Percentiles rank a stretch among this genome's conserved stretches.
phyloP scores from a whole-genome alignment of 768 basidiomycete species.

The Coprinopsis marcescibilis region DNA sequence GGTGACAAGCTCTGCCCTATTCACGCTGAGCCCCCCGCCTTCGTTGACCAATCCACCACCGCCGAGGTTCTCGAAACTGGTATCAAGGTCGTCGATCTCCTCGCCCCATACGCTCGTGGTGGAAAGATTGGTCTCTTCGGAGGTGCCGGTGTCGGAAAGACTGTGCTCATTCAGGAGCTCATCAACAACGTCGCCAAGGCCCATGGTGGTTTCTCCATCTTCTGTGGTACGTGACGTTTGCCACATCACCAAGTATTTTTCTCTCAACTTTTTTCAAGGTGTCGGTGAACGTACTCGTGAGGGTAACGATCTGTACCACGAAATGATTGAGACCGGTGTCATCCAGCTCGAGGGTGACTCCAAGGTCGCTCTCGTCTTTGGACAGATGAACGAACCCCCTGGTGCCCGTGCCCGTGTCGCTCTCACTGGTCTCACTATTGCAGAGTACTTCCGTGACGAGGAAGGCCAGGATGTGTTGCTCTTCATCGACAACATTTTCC shows the following conservation, averaged over 20 bases:
- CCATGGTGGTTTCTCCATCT: slow-evolving; percentile 99
- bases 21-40: slow-evolving; percentile 94
- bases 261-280: slow-evolving; percentile 44
- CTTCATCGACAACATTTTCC: slow-evolving; percentile 99
- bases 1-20: slow-evolving; percentile 90
- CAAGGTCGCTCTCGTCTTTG: slow-evolving; percentile 99
- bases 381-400: slow-evolving; percentile 99
- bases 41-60: slow-evolving; percentile 98
- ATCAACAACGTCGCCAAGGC: slow-evolving; percentile 99
- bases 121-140: slow-evolving; percentile 99
- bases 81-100: slow-evolving; percentile 99
- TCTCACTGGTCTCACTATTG: slow-evolving; percentile 97
- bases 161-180: slow-evolving; percentile 98
- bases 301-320: slow-evolving; percentile 98
- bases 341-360: slow-evolving; percentile 99
- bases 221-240: slow-evolving; percentile 63
- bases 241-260: neutral
- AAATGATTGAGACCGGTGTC: slow-evolving; percentile 99
- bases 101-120: slow-evolving; percentile 99
- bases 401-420: slow-evolving; percentile 99
- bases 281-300: slow-evolving; percentile 99
- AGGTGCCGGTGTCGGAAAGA: slow-evolving; percentile 99
- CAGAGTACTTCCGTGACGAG: slow-evolving; percentile 99
- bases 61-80: slow-evolving; percentile 99
- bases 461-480: slow-evolving; percentile 99